Evolutionary conservation across 2,329 filamentous ascomycete species (phyloP).

Genomic region (Colletotrichum cereale): DNA sequence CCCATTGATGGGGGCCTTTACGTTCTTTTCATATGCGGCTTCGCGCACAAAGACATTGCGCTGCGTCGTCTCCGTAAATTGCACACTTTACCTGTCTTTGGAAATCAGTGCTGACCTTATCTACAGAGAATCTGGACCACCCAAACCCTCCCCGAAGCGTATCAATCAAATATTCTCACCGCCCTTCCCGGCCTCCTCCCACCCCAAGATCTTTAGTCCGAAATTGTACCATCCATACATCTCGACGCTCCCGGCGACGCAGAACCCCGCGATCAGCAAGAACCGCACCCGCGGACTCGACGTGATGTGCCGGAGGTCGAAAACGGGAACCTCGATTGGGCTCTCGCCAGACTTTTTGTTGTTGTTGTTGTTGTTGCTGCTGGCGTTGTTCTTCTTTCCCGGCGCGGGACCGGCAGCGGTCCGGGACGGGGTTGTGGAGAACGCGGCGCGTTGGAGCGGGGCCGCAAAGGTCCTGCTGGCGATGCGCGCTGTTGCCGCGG

Average conservation of each 20-base stretch:
- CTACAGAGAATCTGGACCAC: background rate
- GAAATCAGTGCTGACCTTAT: background rate
- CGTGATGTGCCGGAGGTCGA: constrained; percentile 42
- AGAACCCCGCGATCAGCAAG: constrained; percentile 38
- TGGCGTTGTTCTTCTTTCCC: background rate
- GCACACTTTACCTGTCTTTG: background rate
- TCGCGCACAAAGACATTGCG: background rate
- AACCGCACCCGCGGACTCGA: constrained; percentile 42
- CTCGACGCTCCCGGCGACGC: constrained; percentile 40
- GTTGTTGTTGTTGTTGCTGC: constrained; percentile 4
- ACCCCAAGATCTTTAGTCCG: constrained; percentile 43
- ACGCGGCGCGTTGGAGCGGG: constrained; percentile 18
- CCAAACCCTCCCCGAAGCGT: background rate
- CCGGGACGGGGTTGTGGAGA: constrained; percentile 26
- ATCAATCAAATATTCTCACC: background rate
- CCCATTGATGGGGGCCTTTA: too few species aligned
- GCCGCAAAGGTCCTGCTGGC: background rate
- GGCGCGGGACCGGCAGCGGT: background rate
- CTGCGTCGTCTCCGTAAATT: background rate
- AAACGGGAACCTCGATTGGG: constrained; percentile 38
- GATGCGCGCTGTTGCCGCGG: constrained; percentile 8
- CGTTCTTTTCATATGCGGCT: too few species aligned
- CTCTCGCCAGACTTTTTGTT: constrained; percentile 27
- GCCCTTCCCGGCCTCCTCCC: constrained; percentile 13
- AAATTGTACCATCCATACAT: constrained; percentile 42